A percentile compares a stretch with the other conserved stretches of the same genome.
Evolutionary conservation across 495 filamentous ascomycete species (phyloP).

Genomic region (Penicillium canariense): DNA sequence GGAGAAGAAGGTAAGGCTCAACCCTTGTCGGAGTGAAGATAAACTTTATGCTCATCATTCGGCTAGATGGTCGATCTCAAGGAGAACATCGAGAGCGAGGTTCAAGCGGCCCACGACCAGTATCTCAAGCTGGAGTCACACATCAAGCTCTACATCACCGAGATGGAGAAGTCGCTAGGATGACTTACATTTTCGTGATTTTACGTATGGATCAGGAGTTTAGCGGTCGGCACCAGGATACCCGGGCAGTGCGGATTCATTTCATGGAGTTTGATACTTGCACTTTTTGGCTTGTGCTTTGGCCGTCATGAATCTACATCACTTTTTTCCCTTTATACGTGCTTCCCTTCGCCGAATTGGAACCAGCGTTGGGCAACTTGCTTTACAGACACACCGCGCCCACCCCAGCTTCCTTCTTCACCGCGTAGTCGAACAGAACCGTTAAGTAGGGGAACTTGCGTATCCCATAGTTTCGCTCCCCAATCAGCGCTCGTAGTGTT

Average conservation of each 20-base stretch:
- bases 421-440: slow-evolving; percentile 52
- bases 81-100: slow-evolving; percentile 93
- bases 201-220: slow-evolving; percentile 38
- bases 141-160: slow-evolving; percentile 94
- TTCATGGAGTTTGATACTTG: slow-evolving; percentile 23
- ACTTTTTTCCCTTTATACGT: slow-evolving; percentile 1
- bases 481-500: slow-evolving; percentile 23
- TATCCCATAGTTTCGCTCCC: slow-evolving; percentile 47
- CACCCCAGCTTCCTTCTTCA: slow-evolving; percentile 60
- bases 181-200: slow-evolving; percentile 17
- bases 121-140: slow-evolving; percentile 96
- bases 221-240: slow-evolving; percentile 42
- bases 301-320: slow-evolving; percentile 6
- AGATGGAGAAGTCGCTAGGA: slow-evolving; percentile 93
- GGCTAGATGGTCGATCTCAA: slow-evolving; percentile 91
- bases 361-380: slow-evolving; percentile 73
- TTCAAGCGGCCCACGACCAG: slow-evolving; percentile 82
- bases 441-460: slow-evolving; percentile 62
- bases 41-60: slow-evolving; percentile 8
- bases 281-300: slow-evolving; percentile 11
- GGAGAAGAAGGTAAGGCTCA: slow-evolving; percentile 83
- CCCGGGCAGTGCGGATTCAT: slow-evolving; percentile 36
- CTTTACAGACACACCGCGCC: slow-evolving; percentile 64
- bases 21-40: not conserved
- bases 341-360: slow-evolving; percentile 40